Conservation (phyloP, 768 basidiomycete genomes). For the Russula sp. region DNA sequence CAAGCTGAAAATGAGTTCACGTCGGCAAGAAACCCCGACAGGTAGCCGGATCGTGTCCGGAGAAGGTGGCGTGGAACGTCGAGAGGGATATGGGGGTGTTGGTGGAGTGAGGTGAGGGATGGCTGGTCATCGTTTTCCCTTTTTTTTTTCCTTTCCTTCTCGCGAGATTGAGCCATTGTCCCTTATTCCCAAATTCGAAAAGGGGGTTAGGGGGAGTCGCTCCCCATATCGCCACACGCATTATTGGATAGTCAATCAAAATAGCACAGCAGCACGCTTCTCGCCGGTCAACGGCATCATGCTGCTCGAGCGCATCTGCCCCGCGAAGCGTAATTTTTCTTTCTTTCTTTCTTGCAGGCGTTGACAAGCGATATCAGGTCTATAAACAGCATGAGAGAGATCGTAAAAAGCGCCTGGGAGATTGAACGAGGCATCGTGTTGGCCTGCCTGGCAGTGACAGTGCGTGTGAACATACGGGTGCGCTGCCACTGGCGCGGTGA, state of each 20-base stretch:
- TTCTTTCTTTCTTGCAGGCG: not conserved
- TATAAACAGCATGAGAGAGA: not conserved
- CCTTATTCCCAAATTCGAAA: not conserved
- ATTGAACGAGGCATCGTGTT: no score
- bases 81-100: not conserved
- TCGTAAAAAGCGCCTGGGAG: no score
- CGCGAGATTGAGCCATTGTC: not conserved
- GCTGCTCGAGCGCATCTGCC: not conserved
- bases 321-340: not conserved
- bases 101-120: not conserved
- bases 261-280: not conserved
- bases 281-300: not conserved
- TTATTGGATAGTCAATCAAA: no score
- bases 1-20: not conserved
- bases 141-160: no score
- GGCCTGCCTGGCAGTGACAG: no score
- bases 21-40: not conserved
- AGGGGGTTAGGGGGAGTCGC: no score
- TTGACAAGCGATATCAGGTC: not conserved
- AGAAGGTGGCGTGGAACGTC: not conserved
- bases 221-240: not conserved
- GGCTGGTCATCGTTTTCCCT: not conserved
- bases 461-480: no score
- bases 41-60: not conserved
- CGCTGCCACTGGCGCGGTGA: no score